Conservation (phyloP, 202 grass and related monocot genomes). For the Zoysia matrella region DNA sequence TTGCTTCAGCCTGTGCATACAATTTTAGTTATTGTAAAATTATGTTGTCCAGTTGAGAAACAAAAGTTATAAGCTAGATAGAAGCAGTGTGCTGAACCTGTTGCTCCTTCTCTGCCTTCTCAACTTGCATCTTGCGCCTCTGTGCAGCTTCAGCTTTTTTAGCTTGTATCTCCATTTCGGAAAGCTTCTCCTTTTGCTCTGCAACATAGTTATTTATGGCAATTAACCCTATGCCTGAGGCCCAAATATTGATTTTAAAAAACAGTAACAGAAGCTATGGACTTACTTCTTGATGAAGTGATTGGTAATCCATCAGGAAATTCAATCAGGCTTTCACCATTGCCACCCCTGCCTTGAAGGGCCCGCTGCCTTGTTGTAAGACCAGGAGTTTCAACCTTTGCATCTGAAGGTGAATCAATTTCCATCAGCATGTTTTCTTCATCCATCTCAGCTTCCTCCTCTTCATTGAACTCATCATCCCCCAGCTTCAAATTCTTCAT, state of each 20-base stretch:
- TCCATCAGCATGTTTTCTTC: constrained; percentile 54
- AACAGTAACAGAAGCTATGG: neutral
- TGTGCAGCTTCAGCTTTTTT: constrained; percentile 92
- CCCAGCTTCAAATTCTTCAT: constrained; percentile 50
- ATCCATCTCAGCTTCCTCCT: constrained; percentile 68
- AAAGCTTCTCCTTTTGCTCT: constrained; percentile 89
- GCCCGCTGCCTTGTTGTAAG: too few species aligned
- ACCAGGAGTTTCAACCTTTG: too few species aligned
- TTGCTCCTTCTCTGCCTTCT: constrained; percentile 54
- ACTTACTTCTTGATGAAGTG: too few species aligned
- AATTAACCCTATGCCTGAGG: constrained; percentile 37
- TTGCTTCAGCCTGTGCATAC: constrained; percentile 4
- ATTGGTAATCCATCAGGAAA: too few species aligned
- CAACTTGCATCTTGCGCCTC: constrained; percentile 59
- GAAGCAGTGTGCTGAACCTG: constrained; percentile 57
- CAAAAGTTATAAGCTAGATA: constrained; percentile 9
- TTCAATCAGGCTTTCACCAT: too few species aligned
- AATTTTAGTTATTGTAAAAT: constrained; percentile 24
- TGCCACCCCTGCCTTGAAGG: too few species aligned
- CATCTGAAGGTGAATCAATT: constrained; percentile 45
- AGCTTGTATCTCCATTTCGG: constrained; percentile 89
- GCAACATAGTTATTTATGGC: constrained; percentile 35
- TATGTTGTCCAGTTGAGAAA: constrained; percentile 4
- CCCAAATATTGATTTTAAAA: constrained; percentile 33
- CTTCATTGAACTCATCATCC: constrained; percentile 70